Conservation (phyloP, 1,284 basidiomycete species). For the Heterobasidion annosum region DNA sequence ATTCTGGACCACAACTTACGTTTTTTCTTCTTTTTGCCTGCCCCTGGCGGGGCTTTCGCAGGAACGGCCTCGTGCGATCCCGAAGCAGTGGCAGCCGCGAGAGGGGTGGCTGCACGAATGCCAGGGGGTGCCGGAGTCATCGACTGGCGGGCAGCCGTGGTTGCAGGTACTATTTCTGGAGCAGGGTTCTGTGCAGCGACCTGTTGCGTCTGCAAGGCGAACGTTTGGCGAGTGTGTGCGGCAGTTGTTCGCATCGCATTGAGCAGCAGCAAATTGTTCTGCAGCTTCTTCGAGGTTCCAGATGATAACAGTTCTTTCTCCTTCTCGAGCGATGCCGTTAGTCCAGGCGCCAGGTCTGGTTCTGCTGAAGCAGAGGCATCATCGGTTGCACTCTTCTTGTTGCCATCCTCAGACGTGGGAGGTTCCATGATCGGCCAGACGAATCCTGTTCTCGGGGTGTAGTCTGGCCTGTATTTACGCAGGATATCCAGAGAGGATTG, state of each 20-base stretch:
- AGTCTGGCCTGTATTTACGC: slow-evolving; percentile 63
- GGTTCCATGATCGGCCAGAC: slow-evolving; percentile 69
- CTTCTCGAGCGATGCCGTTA: slow-evolving; percentile 8
- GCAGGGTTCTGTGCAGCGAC: slow-evolving; percentile 19
- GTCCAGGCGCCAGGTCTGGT: slow-evolving; percentile 12
- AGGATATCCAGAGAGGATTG: slow-evolving; percentile 67
- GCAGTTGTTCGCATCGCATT: slow-evolving; percentile 74
- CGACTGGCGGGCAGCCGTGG: slow-evolving; percentile 30
- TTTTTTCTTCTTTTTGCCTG: slow-evolving; percentile 67
- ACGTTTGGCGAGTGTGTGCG: slow-evolving; percentile 47
- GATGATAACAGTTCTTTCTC: slow-evolving; percentile 1
- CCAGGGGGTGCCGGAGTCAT: slow-evolving; percentile 45
- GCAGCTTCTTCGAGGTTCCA: slow-evolving; percentile 37
- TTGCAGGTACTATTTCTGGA: slow-evolving; percentile 30
- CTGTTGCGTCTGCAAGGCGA: slow-evolving; percentile 19
- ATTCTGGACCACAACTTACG: slow-evolving; percentile 26
- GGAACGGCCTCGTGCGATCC: slow-evolving; percentile 32
- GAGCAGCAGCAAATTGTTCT: slow-evolving; percentile 58
- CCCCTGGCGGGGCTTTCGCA: slow-evolving; percentile 36
- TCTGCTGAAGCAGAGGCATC: slow-evolving; percentile 14
- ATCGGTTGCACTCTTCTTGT: slow-evolving; percentile 32
- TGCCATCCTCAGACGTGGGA: slow-evolving; percentile 28
- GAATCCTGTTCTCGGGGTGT: slow-evolving; percentile 72
- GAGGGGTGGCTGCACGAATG: slow-evolving; percentile 28
- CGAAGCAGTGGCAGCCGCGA: slow-evolving; percentile 26